Base-by-base conservation (phyloP, 2,329 filamentous ascomycete genomes). In the Fusarium verrucosum region DNA sequence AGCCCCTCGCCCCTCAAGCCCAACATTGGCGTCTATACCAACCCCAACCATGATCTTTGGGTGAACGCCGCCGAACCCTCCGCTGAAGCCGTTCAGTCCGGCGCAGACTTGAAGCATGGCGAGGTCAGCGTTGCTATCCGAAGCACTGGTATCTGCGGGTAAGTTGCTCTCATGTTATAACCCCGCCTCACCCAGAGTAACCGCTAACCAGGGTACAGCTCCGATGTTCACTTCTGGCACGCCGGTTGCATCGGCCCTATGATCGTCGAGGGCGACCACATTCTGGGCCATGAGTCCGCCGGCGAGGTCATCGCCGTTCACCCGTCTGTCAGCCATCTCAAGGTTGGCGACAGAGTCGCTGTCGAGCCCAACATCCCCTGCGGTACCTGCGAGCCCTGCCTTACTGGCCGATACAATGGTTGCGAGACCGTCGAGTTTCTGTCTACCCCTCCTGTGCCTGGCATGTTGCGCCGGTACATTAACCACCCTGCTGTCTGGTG, bases 211-310 rank as follows among this genome's bases (percentile, higher is more conserved):
- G 58, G 54, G 43, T 35, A 49, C 36, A 94, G 92, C 56, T 96
- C 92, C 60, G 94, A 97, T 78, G 89, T 98, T 54, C 94, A 98
- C 81, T 98, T 98, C 83, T 98, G 94, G 94, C 92, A 96, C 76
- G 90, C 91, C 45, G 94, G 94, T 68, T 92, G 91, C 81, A 98
- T 98, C 75, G 94, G 94, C 25, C 94, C 94, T 69, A 97, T 97
- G 94, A 89, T 97, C 65, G 94, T 98, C 43, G 85, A 86, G 69
- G 91, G 86, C 73, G 90, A 94, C 73, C 94, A 97, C 78, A 93
- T 97, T 73, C 88, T 98, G 19, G 94, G 94, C 68, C 94, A 98
- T 82, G 94, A 98, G 81, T 95, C 92, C 37, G 90, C 93, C 5
- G 94, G 94, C 65, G 89, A 90, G 72, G 79, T 97, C 58, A 85